Evolutionary conservation across 352 stramenopile species (phyloP).

Genomic region (Phytophthora rubi): DNA sequence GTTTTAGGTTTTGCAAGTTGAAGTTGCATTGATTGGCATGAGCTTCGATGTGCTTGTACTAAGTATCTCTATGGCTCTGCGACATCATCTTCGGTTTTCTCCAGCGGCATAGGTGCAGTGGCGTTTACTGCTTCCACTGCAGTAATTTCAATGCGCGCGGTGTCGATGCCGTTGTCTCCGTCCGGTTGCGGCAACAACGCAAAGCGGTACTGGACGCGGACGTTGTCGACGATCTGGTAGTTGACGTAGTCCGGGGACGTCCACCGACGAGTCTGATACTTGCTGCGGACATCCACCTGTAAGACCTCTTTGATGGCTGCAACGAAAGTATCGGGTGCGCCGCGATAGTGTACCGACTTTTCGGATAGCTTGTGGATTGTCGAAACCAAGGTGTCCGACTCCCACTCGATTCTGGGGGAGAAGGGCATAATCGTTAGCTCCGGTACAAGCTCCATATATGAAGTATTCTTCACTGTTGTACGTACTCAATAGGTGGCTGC

Average conservation of each 20-base stretch:
- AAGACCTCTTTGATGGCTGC: constrained; percentile 71
- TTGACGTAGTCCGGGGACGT: constrained; percentile 42
- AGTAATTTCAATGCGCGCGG: constrained; percentile 37
- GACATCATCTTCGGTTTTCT: background rate
- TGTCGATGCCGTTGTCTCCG: constrained; percentile 18
- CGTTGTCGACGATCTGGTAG: constrained; percentile 66
- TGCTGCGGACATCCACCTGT: constrained; percentile 78
- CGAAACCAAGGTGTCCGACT: constrained; percentile 28
- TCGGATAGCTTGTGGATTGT: constrained; percentile 41
- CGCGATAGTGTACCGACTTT: constrained; percentile 55
- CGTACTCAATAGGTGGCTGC: constrained; percentile 49
- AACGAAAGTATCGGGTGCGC: constrained; percentile 37
- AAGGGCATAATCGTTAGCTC: constrained; percentile 1
- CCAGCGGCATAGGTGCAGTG: background rate
- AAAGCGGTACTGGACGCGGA: constrained; percentile 58
- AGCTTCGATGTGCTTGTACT: too few species aligned
- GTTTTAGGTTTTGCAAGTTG: constrained; percentile 16
- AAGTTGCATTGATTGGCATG: constrained; percentile 26
- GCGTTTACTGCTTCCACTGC: constrained; percentile 35
- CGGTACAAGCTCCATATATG: background rate
- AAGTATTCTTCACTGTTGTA: background rate
- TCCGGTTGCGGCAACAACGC: constrained; percentile 20
- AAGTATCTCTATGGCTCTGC: constrained; percentile 2
- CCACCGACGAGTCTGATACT: constrained; percentile 70
- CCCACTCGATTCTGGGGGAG: constrained; percentile 55